A percentile compares a stretch with the other conserved stretches of the same genome.
Evolutionary conservation across 2,329 filamentous ascomycete genomes (phyloP).

Genomic region (Chaetomium strumarium): DNA sequence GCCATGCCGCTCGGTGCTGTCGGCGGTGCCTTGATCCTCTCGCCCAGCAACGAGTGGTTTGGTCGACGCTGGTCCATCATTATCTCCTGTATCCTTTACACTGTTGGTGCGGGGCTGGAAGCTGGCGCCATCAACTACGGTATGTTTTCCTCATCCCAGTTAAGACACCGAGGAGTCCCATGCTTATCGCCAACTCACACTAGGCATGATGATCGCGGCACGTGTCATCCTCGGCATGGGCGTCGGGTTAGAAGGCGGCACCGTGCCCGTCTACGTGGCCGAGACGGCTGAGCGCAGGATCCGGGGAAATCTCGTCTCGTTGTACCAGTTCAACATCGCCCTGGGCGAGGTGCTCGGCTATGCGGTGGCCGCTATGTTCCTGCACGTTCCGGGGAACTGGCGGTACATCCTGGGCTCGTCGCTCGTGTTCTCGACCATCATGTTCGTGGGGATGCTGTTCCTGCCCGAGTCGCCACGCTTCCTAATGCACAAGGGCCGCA

Average conservation of each 20-base stretch:
- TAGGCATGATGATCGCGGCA: conserved; percentile 5
- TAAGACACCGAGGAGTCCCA: too few relatives aligned
- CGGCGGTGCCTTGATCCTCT: conserved; percentile 3
- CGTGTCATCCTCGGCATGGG: conserved; percentile 10
- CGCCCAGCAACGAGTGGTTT: conserved; percentile 6
- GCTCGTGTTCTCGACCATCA: conserved; percentile 9
- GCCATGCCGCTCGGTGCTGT: conserved; percentile 10
- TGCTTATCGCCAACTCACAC: background rate
- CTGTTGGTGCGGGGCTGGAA: conserved; percentile 3
- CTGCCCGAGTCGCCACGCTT: conserved; percentile 9
- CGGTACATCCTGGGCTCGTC: conserved; percentile 11
- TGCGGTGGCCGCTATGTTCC: conserved; percentile 9
- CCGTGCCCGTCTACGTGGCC: conserved; percentile 10
- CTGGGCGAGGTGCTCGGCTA: conserved; percentile 11
- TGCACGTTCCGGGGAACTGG: conserved; percentile 10
- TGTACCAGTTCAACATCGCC: conserved; percentile 12
- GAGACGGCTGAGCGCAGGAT: conserved; percentile 3
- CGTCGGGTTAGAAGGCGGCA: conserved; percentile 8
- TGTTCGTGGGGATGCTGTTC: conserved; percentile 9
- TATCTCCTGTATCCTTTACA: conserved; percentile 6
- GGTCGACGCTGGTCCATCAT: conserved; percentile 9
- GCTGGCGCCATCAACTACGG: conserved; percentile 10
- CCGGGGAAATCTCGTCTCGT: conserved; percentile 8
- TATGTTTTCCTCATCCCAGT: too few relatives aligned
- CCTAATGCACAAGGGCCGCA: conserved; percentile 8